Base-by-base conservation (phyloP, 1,139 yeast species). In the Saccharomyces hybrid region DNA sequence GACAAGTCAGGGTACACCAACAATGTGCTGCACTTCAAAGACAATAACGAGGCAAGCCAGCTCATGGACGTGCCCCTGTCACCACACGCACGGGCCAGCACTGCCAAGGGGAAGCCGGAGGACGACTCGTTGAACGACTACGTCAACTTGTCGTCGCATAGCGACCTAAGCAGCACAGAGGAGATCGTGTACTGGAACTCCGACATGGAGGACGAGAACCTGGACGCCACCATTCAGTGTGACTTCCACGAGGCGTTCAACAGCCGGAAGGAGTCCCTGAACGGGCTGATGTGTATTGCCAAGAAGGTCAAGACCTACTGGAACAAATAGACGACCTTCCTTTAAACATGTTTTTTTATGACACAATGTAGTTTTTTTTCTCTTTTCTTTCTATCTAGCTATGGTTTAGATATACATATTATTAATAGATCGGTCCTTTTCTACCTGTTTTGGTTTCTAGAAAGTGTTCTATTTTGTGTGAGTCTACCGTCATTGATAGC, bases 151-250 rank as follows among this genome's bases (percentile, higher is more conserved):
- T 56, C 59, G 27, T 59, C 63, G 1, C 53, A 56, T 14, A 59
- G 60, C 41, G 64, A 61, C 53, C 49, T 60, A 8, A 59, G 63
- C 51, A 60, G 62, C 46, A 54, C 61, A 2, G 64, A 61, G 48
- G 62, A 60, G 38, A 51, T 55, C 6, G 21, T 29, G 27, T 46
- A 26, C 41, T 38, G 44, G 44, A 53, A 28, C 27, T 47, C 47
- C 2, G 50, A 42, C 48, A 55, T 55, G 57, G 47, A 46, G 31
- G 52, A 11, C n/a, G 51, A 31, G 12, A 49, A 28, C 14, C 11
- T 38, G 24, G 44, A 38, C 12, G 44, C 44, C 6, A 38, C 44
- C 44, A 38, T 38, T 9, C 44, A 38, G 26, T 38, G 44, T 38
- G 44, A 38, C 19, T 49, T 31, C 46, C 16, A 31, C 28, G 26